Evolutionary conservation across 305 asterid genomes (phyloP).

Genomic region (Fraxinus baroniana): DNA sequence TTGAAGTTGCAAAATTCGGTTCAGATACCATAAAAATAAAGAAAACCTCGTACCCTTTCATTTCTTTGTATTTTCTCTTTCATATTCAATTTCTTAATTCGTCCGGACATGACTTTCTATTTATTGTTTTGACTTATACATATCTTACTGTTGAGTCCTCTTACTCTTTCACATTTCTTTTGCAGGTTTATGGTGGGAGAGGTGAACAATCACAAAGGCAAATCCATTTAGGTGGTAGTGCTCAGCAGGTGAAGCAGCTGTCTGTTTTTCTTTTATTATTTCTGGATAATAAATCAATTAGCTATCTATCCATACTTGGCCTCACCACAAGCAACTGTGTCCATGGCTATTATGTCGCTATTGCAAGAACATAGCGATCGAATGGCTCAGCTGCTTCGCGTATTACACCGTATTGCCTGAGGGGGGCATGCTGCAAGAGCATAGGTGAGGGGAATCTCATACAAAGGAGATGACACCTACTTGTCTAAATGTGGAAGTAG

Average conservation of each 20-base stretch:
- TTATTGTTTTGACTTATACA: not conserved
- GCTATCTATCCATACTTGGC: not conserved
- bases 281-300: not conserved
- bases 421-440: not conserved
- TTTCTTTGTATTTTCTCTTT: no score
- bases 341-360: not conserved
- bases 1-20: no score
- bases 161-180: slow-evolving; percentile 4
- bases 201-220: slow-evolving; percentile 90
- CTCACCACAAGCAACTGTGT: not conserved
- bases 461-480: no score
- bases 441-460: not conserved
- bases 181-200: slow-evolving; percentile 79
- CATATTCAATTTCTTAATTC: no score
- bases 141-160: not conserved
- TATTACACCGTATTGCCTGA: not conserved
- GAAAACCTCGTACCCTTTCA: no score
- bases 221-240: slow-evolving; percentile 77
- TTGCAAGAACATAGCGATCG: not conserved
- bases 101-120: not conserved
- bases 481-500: not conserved
- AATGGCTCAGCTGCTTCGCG: not conserved
- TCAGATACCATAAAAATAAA: no score
- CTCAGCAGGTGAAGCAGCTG: slow-evolving; percentile 62
- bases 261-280: not conserved